Evolutionary conservation across 768 basidiomycete genomes (phyloP).

Genomic region (Tulasnella sp.): DNA sequence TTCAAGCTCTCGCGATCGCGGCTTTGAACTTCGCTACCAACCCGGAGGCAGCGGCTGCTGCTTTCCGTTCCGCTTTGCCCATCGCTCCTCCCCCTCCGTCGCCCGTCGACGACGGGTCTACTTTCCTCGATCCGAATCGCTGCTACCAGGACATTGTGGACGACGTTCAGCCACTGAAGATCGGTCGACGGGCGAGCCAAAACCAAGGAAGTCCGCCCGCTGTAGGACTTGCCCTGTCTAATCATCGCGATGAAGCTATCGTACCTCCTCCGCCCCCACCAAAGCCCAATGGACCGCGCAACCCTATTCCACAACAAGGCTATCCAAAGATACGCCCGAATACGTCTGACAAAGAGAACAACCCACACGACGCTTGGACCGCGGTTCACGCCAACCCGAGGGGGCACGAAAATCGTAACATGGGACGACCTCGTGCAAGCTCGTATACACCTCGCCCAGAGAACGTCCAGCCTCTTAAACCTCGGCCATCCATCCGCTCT

Average conservation of each 20-base stretch:
- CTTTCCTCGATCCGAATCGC: conserved; percentile 7
- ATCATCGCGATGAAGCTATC: conserved; percentile 2
- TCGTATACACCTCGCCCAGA: neutral
- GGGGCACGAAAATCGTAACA: neutral
- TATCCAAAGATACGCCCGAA: neutral
- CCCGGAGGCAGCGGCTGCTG: conserved; percentile 17
- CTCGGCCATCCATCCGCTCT: conserved; percentile 3
- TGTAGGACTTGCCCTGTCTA: neutral
- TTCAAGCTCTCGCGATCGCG: conserved; percentile 7
- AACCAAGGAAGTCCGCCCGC: neutral
- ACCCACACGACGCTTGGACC: neutral
- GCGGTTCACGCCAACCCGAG: neutral
- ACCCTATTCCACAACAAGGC: neutral
- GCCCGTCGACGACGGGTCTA: conserved; percentile 15
- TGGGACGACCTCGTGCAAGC: neutral
- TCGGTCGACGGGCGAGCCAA: too few species aligned
- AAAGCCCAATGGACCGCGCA: neutral
- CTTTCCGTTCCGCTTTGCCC: conserved; percentile 5
- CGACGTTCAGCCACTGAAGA: neutral
- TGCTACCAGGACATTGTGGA: conserved; percentile 11
- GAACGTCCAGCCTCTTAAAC: neutral
- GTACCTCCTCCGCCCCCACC: neutral
- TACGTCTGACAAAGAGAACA: conserved; percentile 48
- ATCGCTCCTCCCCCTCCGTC: conserved; percentile 18
- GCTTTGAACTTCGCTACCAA: conserved; percentile 13